A percentile compares a stretch with the other conserved stretches of the same genome.
Conservation (phyloP, 2,329 filamentous ascomycete genomes). For the Septoria petroselini region DNA sequence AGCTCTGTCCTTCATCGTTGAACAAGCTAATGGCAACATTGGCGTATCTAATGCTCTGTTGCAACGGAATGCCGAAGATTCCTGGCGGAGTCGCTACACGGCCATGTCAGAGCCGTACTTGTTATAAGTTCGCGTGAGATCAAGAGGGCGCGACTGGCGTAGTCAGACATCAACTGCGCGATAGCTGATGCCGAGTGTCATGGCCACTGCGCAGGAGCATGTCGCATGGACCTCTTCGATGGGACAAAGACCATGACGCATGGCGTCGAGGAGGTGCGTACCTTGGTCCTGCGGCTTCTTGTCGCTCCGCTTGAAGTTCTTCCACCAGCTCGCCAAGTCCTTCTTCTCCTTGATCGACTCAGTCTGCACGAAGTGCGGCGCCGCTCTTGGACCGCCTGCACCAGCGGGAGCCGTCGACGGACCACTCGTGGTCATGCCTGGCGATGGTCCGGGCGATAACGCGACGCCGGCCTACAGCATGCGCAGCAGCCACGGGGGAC, state of each 20-base stretch:
- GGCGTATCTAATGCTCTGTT: conserved; percentile 92
- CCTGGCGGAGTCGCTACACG: conserved; percentile 55
- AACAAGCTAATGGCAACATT: conserved; percentile 97
- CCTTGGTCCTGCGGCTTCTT: conserved; percentile 63
- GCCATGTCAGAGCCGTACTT: conserved; percentile 17
- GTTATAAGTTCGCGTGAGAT: background rate
- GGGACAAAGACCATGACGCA: conserved; percentile 6
- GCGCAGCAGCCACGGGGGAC: conserved; percentile 19
- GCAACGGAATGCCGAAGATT: conserved; percentile 91
- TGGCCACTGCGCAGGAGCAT: background rate
- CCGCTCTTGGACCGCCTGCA: conserved; percentile 44
- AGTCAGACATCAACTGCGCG: background rate
- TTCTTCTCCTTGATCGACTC: conserved; percentile 77
- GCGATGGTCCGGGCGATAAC: conserved; percentile 21
- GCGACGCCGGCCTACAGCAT: conserved; percentile 28
- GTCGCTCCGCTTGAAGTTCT: conserved; percentile 74
- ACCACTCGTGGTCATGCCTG: conserved; percentile 42
- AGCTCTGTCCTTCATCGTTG: conserved; percentile 87
- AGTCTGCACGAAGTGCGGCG: conserved; percentile 47
- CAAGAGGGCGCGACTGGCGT: background rate
- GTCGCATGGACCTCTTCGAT: conserved; percentile 1
- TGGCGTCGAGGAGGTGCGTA: conserved; percentile 38
- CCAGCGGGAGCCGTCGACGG: conserved; percentile 44
- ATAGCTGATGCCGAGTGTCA: background rate
- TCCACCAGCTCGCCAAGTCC: conserved; percentile 96